Conservation (phyloP, 2,329 filamentous ascomycete species). For the Curvularia verruculosa region DNA sequence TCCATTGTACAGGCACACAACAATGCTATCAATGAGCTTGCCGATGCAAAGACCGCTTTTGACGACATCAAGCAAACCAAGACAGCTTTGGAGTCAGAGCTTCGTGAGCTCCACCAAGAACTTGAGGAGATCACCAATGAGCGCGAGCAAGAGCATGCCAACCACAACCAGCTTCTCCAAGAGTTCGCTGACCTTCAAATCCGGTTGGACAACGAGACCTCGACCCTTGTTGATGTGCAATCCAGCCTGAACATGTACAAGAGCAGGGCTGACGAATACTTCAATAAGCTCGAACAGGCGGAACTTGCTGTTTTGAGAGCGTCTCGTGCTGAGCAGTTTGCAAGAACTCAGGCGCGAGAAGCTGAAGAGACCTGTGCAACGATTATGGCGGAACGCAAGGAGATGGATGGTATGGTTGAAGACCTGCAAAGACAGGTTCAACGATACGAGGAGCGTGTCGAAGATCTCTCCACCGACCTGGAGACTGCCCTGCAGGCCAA, state of each 20-base stretch:
- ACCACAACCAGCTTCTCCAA: constrained; percentile 84
- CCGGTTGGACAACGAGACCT: constrained; percentile 84
- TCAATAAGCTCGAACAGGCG: constrained; percentile 94
- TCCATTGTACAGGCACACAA: constrained; percentile 84
- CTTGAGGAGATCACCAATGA: constrained; percentile 78
- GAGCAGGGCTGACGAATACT: constrained; percentile 91
- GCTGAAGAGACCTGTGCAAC: constrained; percentile 88
- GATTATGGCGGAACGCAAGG: constrained; percentile 89
- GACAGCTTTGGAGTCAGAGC: constrained; percentile 79
- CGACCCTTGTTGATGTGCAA: constrained; percentile 80
- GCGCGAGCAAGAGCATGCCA: constrained; percentile 85
- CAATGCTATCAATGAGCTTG: constrained; percentile 80
- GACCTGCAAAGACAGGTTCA: constrained; percentile 90
- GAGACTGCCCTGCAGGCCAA: constrained; percentile 85
- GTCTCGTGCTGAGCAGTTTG: constrained; percentile 89
- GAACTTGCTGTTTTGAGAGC: constrained; percentile 96
- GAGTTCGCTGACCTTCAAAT: constrained; percentile 96
- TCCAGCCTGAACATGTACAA: constrained; percentile 90
- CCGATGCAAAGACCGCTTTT: constrained; percentile 84
- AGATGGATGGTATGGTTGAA: constrained; percentile 85
- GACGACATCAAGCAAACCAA: constrained; percentile 86
- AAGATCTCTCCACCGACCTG: constrained; percentile 89
- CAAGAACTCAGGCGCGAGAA: constrained; percentile 85
- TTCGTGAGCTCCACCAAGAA: constrained; percentile 83
- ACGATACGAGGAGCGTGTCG: constrained; percentile 85